phyloP scores from a whole-genome alignment of 495 filamentous ascomycete genomes.

The Penicillium coffeae region DNA sequence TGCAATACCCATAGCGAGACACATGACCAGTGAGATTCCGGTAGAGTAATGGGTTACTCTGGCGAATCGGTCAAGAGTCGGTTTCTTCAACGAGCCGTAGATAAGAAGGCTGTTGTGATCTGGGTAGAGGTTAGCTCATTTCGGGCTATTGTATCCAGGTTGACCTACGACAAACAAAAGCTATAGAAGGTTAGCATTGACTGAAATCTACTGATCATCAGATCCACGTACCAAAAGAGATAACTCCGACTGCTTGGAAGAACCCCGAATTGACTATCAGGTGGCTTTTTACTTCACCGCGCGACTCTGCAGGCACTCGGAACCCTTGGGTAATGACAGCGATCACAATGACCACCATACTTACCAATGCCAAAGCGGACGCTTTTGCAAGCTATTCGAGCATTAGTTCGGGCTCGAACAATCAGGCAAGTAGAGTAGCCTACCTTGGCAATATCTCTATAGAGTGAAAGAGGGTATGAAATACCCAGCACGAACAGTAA shows the following conservation, averaged over 20 bases:
- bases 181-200: slow-evolving; percentile 49
- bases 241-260: slow-evolving; percentile 94
- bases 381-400: slow-evolving; percentile 79
- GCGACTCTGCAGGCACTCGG: slow-evolving; percentile 61
- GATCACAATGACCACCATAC: slow-evolving; percentile 84
- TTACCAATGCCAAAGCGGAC: slow-evolving; percentile 82
- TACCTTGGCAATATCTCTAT: slow-evolving; percentile 97
- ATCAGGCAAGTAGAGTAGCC: neutral
- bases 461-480: slow-evolving; percentile 89
- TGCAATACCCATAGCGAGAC: slow-evolving; percentile 78
- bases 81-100: slow-evolving; percentile 90
- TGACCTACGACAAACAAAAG: slow-evolving; percentile 76
- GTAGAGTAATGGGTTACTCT: slow-evolving; percentile 91
- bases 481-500: slow-evolving; percentile 77
- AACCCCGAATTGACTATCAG: slow-evolving; percentile 78
- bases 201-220: no score
- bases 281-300: slow-evolving; percentile 62
- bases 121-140: slow-evolving; percentile 24
- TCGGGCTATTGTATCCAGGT: neutral
- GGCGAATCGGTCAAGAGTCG: slow-evolving; percentile 91
- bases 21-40: slow-evolving; percentile 80
- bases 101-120: slow-evolving; percentile 96
- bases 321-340: slow-evolving; percentile 86
- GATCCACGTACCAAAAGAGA: slow-evolving; percentile 75
- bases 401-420: slow-evolving; percentile 24